Evolutionary conservation across 2,329 filamentous ascomycete genomes (phyloP).

Genomic region (Cladosporium sp.): DNA sequence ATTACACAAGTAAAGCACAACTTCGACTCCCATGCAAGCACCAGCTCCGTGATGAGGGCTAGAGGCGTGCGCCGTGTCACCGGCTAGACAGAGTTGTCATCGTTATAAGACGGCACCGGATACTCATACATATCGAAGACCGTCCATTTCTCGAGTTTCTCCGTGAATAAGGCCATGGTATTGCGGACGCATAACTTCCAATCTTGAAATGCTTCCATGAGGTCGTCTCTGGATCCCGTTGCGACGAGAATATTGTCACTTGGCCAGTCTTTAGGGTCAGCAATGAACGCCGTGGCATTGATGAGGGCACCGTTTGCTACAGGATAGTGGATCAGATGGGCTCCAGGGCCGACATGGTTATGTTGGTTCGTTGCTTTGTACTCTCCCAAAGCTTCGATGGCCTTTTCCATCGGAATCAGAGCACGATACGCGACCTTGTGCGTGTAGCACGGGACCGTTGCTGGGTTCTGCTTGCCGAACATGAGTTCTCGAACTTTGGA

Average conservation of each 20-base stretch:
- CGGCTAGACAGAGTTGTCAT: conserved; percentile 41
- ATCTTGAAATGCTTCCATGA: too few species aligned
- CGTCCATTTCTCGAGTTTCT: too few species aligned
- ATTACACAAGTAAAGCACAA: too few species aligned
- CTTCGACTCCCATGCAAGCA: conserved; percentile 55
- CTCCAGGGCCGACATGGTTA: conserved; percentile 44
- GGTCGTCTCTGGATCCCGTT: too few species aligned
- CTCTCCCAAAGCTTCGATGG: conserved; percentile 45
- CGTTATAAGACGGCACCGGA: conserved; percentile 38
- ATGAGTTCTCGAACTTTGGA: conserved; percentile 45
- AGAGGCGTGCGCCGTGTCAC: conserved; percentile 55
- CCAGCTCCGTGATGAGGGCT: conserved; percentile 55
- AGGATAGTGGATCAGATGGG: conserved; percentile 59
- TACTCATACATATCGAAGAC: too few species aligned
- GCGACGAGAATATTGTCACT: too few species aligned
- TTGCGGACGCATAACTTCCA: too few species aligned
- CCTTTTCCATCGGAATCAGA: conserved; percentile 56
- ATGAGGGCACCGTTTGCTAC: conserved; percentile 53
- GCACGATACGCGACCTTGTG: conserved; percentile 60
- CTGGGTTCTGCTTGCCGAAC: conserved; percentile 45
- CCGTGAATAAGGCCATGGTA: too few species aligned
- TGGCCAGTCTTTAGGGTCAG: conserved; percentile 12
- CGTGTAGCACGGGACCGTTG: conserved; percentile 48
- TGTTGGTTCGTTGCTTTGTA: conserved; percentile 47
- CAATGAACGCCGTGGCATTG: conserved; percentile 52